Percentiles rank a stretch among this genome's conserved stretches.
Conservation (phyloP, 2,329 filamentous ascomycete genomes). For the Diaporthe batatas region DNA sequence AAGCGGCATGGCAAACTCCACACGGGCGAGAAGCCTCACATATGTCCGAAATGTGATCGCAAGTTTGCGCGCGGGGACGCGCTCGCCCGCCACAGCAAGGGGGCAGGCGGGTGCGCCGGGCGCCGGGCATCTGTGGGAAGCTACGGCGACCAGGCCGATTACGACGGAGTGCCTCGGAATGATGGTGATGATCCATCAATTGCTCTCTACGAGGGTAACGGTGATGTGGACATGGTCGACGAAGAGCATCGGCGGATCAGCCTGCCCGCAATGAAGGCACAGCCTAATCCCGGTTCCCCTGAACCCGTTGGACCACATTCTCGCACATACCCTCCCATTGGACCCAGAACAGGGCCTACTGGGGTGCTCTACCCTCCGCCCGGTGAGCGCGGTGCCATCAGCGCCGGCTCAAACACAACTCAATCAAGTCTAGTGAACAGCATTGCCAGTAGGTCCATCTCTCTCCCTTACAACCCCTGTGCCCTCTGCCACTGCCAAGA, state of each 20-base stretch:
- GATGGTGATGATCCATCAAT: slow-evolving; percentile 70
- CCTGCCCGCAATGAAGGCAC: slow-evolving; percentile 80
- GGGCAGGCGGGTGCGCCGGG: slow-evolving; percentile 93
- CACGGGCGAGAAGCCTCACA: slow-evolving; percentile 94
- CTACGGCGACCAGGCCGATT: slow-evolving; percentile 84
- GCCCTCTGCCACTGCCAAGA: slow-evolving; percentile 51
- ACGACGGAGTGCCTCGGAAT: slow-evolving; percentile 64
- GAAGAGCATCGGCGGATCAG: slow-evolving; percentile 75
- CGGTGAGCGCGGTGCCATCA: slow-evolving; percentile 63
- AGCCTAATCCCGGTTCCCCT: slow-evolving; percentile 72
- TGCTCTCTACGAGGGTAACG: slow-evolving; percentile 68
- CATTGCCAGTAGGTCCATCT: slow-evolving; percentile 54
- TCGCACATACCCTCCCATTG: slow-evolving; percentile 84
- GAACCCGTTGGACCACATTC: slow-evolving; percentile 71
- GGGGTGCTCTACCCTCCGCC: slow-evolving; percentile 74
- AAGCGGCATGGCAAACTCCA: slow-evolving; percentile 98
- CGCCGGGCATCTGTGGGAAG: slow-evolving; percentile 87
- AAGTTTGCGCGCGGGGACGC: slow-evolving; percentile 97
- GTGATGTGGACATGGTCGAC: slow-evolving; percentile 72
- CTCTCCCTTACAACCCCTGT: neutral
- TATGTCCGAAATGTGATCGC: slow-evolving; percentile 93
- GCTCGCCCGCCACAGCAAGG: slow-evolving; percentile 93
- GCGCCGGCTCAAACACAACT: slow-evolving; percentile 64
- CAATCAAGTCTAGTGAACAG: slow-evolving; percentile 64
- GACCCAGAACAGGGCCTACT: slow-evolving; percentile 61